Percentiles rank a stretch among this genome's conserved stretches.
These are phyloP conservation scores for Thraustochytrium striatum DNA, from an alignment of 352 stramenopile genomes.

Conservation along the genomic window DNA sequence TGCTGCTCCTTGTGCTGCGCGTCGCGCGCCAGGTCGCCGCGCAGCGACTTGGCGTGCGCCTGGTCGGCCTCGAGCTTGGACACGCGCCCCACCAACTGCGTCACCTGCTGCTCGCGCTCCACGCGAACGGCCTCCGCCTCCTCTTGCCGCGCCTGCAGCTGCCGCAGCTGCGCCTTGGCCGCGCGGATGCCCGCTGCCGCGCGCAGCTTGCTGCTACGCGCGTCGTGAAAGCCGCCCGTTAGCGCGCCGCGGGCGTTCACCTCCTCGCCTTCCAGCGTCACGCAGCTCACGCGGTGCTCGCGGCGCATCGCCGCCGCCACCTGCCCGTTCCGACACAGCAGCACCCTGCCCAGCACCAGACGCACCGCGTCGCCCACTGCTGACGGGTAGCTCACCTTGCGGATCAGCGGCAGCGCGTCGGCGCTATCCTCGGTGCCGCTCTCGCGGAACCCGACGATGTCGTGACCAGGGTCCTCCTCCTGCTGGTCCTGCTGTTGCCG, in stretches of 20 bases:
- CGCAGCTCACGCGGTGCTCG: conserved; percentile 86
- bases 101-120: conserved; percentile 60
- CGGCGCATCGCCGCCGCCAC: conserved; percentile 64
- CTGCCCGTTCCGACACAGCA: conserved; percentile 89
- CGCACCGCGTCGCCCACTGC: conserved; percentile 85
- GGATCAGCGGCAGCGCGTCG: conserved; percentile 72
- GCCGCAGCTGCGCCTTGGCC: conserved; percentile 63
- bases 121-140: conserved; percentile 56
- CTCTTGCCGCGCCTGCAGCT: conserved; percentile 59
- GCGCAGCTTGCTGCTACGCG: conserved; percentile 67
- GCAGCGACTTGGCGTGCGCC: conserved; percentile 63
- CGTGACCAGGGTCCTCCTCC: conserved; percentile 54
- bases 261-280: conserved; percentile 97
- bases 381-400: conserved; percentile 69
- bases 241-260: conserved; percentile 92
- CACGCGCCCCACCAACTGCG: conserved; percentile 70
- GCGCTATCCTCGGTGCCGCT: conserved; percentile 60
- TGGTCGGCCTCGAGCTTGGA: conserved; percentile 74
- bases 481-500: neutral
- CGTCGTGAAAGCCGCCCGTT: conserved; percentile 92
- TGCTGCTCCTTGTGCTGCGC: conserved; percentile 38
- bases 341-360: conserved; percentile 92
- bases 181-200: conserved; percentile 66
- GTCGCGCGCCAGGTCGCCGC: conserved; percentile 51
- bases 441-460: conserved; percentile 3